Conservation (phyloP, 257 asterid genomes). For the Solanum chaucha region DNA sequence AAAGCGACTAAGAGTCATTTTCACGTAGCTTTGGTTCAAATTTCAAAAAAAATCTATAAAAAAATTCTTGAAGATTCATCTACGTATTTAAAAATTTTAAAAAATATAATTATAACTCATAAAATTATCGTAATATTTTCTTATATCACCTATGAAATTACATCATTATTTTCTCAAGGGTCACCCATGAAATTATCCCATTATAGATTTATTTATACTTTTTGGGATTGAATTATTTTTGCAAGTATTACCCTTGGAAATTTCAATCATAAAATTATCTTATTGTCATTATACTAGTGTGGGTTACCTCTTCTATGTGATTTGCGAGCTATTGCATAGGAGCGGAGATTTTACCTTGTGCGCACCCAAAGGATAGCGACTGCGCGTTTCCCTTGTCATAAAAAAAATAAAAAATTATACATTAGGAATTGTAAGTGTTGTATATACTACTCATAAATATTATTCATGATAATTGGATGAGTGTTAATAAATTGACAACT, state of each 20-base stretch:
- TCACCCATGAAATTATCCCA: background rate
- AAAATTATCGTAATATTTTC: background rate
- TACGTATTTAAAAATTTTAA: background rate
- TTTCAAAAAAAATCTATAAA: background rate
- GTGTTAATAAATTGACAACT: background rate
- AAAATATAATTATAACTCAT: background rate
- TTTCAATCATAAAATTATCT: background rate
- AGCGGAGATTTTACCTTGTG: too few species aligned
- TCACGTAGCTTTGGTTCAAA: background rate
- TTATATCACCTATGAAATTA: background rate
- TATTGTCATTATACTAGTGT: too few species aligned
- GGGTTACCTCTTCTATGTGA: too few species aligned
- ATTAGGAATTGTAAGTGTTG: background rate
- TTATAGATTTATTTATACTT: background rate
- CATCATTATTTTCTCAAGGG: background rate
- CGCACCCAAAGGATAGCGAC: too few species aligned
- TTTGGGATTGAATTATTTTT: background rate
- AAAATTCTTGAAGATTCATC: background rate
- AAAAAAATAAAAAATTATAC: too few species aligned
- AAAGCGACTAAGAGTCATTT: background rate
- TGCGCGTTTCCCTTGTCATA: too few species aligned
- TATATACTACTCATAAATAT: too few species aligned
- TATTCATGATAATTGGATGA: background rate
- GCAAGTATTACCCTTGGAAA: background rate
- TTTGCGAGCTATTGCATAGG: too few species aligned